Conservation (phyloP, 2,329 filamentous ascomycete genomes). For the Lachnellula occidentalis region DNA sequence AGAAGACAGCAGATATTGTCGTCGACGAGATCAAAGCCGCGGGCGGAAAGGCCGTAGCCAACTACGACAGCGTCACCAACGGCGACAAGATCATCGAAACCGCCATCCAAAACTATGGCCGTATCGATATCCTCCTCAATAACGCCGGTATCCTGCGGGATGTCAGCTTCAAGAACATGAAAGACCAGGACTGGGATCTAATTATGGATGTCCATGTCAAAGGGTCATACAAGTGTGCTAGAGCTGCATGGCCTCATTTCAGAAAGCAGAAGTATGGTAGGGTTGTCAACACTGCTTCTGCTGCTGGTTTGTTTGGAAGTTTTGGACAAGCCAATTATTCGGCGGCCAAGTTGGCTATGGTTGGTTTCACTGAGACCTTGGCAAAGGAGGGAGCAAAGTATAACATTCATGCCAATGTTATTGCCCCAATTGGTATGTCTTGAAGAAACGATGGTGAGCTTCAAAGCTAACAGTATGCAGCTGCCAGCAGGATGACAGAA, state of each 20-base stretch:
- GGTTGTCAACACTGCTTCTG: conserved; percentile 95
- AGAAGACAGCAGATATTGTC: conserved; percentile 73
- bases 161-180: conserved; percentile 98
- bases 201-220: conserved; percentile 89
- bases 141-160: conserved; percentile 92
- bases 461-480: conserved; percentile 36
- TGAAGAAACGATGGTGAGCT: neutral
- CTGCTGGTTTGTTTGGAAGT: conserved; percentile 88
- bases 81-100: conserved; percentile 93
- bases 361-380: conserved; percentile 95
- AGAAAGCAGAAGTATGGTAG: conserved; percentile 97
- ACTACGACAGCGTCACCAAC: conserved; percentile 92
- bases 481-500: conserved; percentile 90
- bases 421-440: conserved; percentile 67
- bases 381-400: conserved; percentile 98
- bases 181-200: conserved; percentile 93
- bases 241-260: conserved; percentile 95
- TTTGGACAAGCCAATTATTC: conserved; percentile 98
- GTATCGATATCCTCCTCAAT: conserved; percentile 93
- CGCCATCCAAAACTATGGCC: conserved; percentile 73
- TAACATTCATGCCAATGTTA: conserved; percentile 92
- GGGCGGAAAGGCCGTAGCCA: conserved; percentile 93
- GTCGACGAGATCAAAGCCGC: conserved; percentile 78
- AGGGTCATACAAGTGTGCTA: conserved; percentile 91
- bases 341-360: conserved; percentile 88